Conservation (phyloP, 2,329 filamentous ascomycete genomes). For the Arthrobotrys iridis region DNA sequence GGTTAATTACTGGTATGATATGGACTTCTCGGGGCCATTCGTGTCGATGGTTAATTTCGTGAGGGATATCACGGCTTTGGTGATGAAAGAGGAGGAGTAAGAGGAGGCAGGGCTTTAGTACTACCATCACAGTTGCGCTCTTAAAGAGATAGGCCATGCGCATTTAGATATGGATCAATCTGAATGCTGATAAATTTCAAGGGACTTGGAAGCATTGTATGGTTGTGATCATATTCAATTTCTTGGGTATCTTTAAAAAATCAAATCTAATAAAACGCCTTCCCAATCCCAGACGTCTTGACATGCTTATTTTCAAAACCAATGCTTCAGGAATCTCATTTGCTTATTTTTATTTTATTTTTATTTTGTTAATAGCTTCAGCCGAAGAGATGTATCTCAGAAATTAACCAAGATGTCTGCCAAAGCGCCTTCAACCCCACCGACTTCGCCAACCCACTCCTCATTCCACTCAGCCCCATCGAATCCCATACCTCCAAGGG, state of each 20-base stretch:
- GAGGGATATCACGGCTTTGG: conserved; percentile 31
- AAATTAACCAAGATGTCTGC: conserved; percentile 40
- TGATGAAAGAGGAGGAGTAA: neutral
- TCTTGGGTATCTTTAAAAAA: neutral
- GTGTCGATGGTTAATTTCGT: conserved; percentile 72
- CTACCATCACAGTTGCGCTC: too few species aligned
- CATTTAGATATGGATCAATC: too few species aligned
- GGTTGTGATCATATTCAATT: neutral
- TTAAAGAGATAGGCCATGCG: too few species aligned
- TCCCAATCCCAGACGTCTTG: too few species aligned
- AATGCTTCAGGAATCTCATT: neutral
- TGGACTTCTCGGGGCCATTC: conserved; percentile 77
- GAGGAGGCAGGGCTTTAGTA: neutral
- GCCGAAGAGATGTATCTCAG: neutral
- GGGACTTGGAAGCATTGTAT: too few species aligned
- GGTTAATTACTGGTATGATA: conserved; percentile 88
- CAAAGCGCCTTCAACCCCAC: conserved; percentile 37
- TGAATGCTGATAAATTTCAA: too few species aligned
- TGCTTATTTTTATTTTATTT: neutral
- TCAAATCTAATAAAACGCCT: neutral
- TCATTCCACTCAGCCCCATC: conserved; percentile 51
- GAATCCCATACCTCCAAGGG: conserved; percentile 3
- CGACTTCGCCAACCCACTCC: conserved; percentile 43
- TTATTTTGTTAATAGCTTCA: neutral
- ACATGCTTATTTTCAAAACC: neutral